Percentiles rank a stretch among this genome's conserved stretches.
phyloP scores from a whole-genome alignment of 1,284 basidiomycete genomes.

The Mycena citricolor region DNA sequence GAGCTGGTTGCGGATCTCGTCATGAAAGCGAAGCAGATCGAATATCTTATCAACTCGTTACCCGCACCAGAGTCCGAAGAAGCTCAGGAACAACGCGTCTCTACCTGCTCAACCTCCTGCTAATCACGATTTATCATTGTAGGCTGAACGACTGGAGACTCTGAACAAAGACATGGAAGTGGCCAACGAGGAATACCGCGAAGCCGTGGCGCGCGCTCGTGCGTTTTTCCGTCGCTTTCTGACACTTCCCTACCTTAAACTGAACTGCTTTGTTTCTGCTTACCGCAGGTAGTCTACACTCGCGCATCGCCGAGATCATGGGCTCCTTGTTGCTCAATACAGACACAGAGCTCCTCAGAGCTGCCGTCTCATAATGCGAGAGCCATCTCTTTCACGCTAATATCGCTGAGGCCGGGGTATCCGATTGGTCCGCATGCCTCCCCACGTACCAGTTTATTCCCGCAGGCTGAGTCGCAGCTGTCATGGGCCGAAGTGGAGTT shows the following conservation, averaged over 20 bases:
- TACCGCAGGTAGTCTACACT: no score
- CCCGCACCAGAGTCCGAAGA: constrained; percentile 75
- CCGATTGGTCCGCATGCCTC: no score
- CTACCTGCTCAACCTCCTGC: background rate
- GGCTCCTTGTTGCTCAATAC: no score
- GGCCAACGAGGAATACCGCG: constrained; percentile 72
- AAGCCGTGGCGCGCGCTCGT: constrained; percentile 75
- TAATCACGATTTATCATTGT: background rate
- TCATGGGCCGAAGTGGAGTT: no score
- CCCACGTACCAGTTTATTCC: no score
- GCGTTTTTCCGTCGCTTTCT: constrained; percentile 30
- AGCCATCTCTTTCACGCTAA: no score
- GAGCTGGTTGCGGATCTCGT: constrained; percentile 79
- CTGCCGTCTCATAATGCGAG: no score
- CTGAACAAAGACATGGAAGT: constrained; percentile 67
- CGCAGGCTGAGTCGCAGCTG: no score
- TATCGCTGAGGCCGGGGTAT: no score
- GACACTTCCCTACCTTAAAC: background rate
- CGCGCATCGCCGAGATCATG: no score
- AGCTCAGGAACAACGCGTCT: constrained; percentile 49
- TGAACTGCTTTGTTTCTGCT: constrained; percentile 6
- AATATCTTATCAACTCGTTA: constrained; percentile 74
- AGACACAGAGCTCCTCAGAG: no score
- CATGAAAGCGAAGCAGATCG: constrained; percentile 81
- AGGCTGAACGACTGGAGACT: constrained; percentile 63